Evolutionary conservation across 441 rosid species (phyloP), one percentile per base, ranked within the genome.

Genomic region (Manihot esculenta): DNA sequence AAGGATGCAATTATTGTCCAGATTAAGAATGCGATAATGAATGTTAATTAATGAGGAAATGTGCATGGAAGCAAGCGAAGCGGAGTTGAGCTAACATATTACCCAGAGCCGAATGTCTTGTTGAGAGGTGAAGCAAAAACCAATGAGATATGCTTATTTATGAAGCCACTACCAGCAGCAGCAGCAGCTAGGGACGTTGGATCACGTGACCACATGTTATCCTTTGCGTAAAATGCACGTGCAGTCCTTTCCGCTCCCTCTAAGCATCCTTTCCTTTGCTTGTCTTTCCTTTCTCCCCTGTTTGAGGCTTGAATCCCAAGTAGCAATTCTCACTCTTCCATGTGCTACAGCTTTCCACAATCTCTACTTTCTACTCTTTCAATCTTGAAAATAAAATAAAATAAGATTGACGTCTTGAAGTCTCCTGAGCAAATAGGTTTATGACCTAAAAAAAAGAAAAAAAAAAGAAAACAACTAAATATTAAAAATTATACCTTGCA

Each of bases 61-160:
- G 59, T 55, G 35, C 38, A 56, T 56, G 61, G 61, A 56, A 14
- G 20, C 41, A 21, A 72, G 33, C 7, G 71, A 59, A 56, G 44
- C 23, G 2, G 62, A 69, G n/a, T n/a, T n/a, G n/a, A n/a, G n/a
- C n/a, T 18, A 70, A 35, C 7, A 35, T 35, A 35, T 35, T 35
- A n/a, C 18, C 15, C 15, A 51, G 21, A 53, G 44, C 48, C 76
- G 85, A 80, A 82, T 82, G 87, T 84, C 81, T 68, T 75, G 79
- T 70, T 49, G 78, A 54, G 38, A 78, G 53, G 80, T 9, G 68
- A 72, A 74, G 77, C 76, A 69, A 76, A 61, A 54, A 42, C 65
- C 61, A 26, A 47, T 14, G 27, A 74, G 64, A 30, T 15, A 10
- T n/a, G 76, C 77, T 76, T 75, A 51, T 60, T 56, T 65, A 76